Evolutionary conservation across 1,284 basidiomycete species (phyloP), one percentile per base, ranked within the genome.

Genomic region (Cryptococcus jaspeensis): DNA sequence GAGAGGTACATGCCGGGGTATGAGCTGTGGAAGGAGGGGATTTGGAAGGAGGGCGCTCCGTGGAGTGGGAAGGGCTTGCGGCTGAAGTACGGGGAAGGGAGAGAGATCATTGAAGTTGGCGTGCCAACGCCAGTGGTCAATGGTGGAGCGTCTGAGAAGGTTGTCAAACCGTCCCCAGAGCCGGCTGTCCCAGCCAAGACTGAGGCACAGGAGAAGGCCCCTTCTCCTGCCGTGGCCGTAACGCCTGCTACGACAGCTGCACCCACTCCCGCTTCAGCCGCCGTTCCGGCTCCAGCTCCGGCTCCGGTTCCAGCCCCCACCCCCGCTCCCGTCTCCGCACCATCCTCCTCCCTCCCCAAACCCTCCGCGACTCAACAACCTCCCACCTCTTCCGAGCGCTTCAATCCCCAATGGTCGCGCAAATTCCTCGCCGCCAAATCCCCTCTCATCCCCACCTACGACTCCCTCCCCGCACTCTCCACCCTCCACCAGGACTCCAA

Each of bases 341-440:
- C 49, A 5, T 32, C 28, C 23, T 20, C 56, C 38, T 11, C 41
- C 48, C 12, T n/a, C 38, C n/a, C 36, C 35, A 46, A 35, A n/a
- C n/a, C 38, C n/a, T 13, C 46, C 15, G 16, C 47, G 18, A 23
- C 42, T 13, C 48, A 32, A 44, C 41, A 18, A 42, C 36, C 48
- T 18, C 20, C 46, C 50, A 25, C 58, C 11, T 13, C 52, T 2
- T 13, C 48, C 3, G 55, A 47, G 45, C 66, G 61, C 1, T 73
- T 59, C 65, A 73, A 76, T 53, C 71, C 72, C 12, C 57, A 54
- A 18, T 81, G 78, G 77, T 79, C 78, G 5, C 73, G 80, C 50
- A 77, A 77, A 56, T 80, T 75, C 66, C 61, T 81, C 16, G 66
- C 69, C 3, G 79, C 73, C 28, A 78, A 79, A 61, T 72, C 79